Conservation (phyloP, 495 filamentous ascomycete genomes). For the Saxophila tyrrhenica region DNA sequence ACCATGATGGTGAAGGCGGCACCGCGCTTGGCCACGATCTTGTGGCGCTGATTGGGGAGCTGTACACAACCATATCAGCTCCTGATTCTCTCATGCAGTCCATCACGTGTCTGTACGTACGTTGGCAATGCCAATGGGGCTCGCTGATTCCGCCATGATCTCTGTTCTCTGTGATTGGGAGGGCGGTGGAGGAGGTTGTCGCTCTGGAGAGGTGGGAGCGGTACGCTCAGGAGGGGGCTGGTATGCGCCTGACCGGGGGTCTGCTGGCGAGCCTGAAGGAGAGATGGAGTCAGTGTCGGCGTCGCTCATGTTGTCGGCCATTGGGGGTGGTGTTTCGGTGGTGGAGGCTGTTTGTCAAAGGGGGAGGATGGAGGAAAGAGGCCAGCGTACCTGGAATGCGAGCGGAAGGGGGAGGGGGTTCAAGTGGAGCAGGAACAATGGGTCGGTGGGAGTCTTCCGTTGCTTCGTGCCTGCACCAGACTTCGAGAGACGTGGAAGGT, state of each 20-base stretch:
- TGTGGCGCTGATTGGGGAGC: conserved; percentile 53
- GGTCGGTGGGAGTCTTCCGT: too few relatives aligned
- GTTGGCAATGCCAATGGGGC: conserved; percentile 99
- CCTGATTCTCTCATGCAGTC: not conserved
- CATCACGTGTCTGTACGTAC: conserved; percentile 36
- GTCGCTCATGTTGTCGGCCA: not conserved
- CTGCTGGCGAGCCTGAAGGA: not conserved
- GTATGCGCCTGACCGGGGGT: not conserved
- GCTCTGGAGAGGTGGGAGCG: not conserved
- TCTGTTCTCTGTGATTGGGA: not conserved
- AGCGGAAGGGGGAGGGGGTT: not conserved
- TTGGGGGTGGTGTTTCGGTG: not conserved
- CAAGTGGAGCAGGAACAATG: not conserved
- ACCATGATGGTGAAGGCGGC: conserved; percentile 99
- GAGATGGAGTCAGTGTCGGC: not conserved
- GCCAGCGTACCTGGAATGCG: not conserved
- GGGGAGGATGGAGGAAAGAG: not conserved
- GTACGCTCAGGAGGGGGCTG: not conserved
- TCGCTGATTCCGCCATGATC: conserved; percentile 67
- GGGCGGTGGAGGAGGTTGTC: not conserved
- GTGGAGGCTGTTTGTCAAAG: not conserved
- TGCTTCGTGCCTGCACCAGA: not conserved
- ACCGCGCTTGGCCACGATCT: conserved; percentile 98
- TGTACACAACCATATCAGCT: not conserved
- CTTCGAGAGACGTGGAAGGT: not conserved